Evolutionary conservation across 2,329 filamentous ascomycete species (phyloP).

Genomic region (Pyrenochaeta sp.): DNA sequence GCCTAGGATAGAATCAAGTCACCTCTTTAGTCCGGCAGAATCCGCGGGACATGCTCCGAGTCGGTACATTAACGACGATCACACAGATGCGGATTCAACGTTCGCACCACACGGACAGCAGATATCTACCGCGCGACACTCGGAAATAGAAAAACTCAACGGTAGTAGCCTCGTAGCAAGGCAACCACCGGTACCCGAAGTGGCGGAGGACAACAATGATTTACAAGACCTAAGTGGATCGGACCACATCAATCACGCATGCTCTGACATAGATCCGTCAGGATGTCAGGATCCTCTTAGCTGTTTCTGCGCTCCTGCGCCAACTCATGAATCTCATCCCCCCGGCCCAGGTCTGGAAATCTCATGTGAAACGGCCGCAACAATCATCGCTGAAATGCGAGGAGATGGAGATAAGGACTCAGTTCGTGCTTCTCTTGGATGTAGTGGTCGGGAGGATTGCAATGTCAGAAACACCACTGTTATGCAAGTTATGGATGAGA

Average conservation of each 20-base stretch:
- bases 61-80: not conserved
- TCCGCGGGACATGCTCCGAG: not conserved
- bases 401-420: conserved; percentile 30
- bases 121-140: not conserved
- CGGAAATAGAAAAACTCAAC: conserved; percentile 3
- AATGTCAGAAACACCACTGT: conserved; percentile 35
- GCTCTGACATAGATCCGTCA: conserved; percentile 13
- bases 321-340: not conserved
- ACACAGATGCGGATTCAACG: not conserved
- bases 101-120: not conserved
- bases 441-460: conserved; percentile 23
- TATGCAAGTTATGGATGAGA: conserved; percentile 35
- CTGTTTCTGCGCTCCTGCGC: conserved; percentile 31
- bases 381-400: conserved; percentile 39
- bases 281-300: conserved; percentile 25
- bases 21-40: not conserved
- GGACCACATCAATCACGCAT: not conserved
- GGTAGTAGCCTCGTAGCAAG: not conserved
- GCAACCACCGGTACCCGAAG: not conserved
- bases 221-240: not conserved
- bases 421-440: conserved; percentile 31
- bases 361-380: conserved; percentile 38
- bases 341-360: conserved; percentile 23
- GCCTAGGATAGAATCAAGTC: not conserved
- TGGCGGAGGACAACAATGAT: not conserved